A percentile compares a stretch with the other conserved stretches of the same genome.
phyloP scores from a whole-genome alignment of 176 grass and related monocot species.

The Poa annua region DNA sequence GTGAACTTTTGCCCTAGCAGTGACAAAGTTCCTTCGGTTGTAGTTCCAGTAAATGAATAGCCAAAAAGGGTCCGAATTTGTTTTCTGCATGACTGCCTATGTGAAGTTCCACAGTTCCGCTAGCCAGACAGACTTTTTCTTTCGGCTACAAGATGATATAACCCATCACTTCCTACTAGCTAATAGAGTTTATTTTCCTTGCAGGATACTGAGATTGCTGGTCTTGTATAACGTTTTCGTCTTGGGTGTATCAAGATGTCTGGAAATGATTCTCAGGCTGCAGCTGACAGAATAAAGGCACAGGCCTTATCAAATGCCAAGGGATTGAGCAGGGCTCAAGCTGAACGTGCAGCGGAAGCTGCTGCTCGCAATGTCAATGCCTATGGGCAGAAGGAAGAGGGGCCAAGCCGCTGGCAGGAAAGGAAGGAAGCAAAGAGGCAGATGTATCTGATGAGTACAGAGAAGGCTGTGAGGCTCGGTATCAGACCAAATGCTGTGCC shows the following conservation, averaged over 20 bases:
- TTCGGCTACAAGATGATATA: neutral
- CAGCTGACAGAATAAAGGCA: constrained; percentile 71
- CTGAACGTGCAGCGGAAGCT: constrained; percentile 70
- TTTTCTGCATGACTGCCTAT: neutral
- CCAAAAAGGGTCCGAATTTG: neutral
- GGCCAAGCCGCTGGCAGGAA: constrained; percentile 87
- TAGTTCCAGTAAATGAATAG: neutral
- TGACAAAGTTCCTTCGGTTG: neutral
- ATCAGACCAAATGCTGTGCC: constrained; percentile 62
- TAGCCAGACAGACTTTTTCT: neutral
- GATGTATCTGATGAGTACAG: constrained; percentile 97
- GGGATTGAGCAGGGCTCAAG: constrained; percentile 86
- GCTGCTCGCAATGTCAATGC: constrained; percentile 88
- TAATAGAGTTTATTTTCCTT: neutral
- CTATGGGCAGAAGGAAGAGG: constrained; percentile 97
- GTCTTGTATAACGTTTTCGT: neutral
- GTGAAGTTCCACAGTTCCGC: neutral
- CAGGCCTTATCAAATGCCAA: constrained; percentile 73
- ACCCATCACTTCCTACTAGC: neutral
- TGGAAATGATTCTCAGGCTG: constrained; percentile 63
- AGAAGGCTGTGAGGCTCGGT: constrained; percentile 77
- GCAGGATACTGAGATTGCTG: constrained; percentile 19
- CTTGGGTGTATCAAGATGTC: constrained; percentile 55
- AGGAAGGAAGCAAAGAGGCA: constrained; percentile 89
- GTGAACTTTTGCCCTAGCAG: neutral